phyloP scores from a whole-genome alignment of 2,329 filamentous ascomycete genomes.

The Pseudocercospora musae region DNA sequence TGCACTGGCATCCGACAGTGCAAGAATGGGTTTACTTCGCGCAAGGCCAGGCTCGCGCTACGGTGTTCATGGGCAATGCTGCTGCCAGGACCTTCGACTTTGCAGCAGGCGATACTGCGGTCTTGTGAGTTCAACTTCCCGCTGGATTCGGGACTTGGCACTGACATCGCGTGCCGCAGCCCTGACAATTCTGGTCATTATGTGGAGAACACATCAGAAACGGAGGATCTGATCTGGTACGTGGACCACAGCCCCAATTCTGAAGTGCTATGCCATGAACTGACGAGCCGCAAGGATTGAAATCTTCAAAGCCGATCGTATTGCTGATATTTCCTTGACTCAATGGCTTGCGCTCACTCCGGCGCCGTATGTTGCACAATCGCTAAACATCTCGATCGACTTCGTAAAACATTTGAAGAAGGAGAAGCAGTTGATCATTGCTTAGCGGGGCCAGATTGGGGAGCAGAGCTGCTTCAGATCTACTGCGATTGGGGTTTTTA shows the following conservation, averaged over 20 bases:
- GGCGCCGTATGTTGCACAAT: constrained; percentile 51
- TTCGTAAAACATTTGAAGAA: constrained; percentile 17
- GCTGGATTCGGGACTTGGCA: not conserved
- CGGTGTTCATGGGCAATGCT: constrained; percentile 58
- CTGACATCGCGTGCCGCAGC: not conserved
- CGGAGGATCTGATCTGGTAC: constrained; percentile 60
- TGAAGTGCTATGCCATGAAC: not conserved
- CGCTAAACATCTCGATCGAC: constrained; percentile 12
- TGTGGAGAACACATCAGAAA: constrained; percentile 64
- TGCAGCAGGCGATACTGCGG: constrained; percentile 53
- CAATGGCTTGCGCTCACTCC: constrained; percentile 70
- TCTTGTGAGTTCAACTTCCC: not conserved
- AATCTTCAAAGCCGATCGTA: constrained; percentile 65
- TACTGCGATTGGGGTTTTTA: not conserved
- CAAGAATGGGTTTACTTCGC: constrained; percentile 71
- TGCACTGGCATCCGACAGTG: constrained; percentile 62
- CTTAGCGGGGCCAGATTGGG: not conserved
- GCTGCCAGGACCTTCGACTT: constrained; percentile 67
- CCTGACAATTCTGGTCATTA: constrained; percentile 59
- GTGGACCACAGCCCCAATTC: not conserved
- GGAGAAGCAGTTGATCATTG: constrained; percentile 22
- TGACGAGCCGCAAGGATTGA: constrained; percentile 47
- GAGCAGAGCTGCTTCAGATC: not conserved
- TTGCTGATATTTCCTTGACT: constrained; percentile 63
- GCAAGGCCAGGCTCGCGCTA: constrained; percentile 57